These are phyloP conservation scores for Globisporangium heterothallicum DNA, from an alignment of 352 stramenopile species.

Conservation along the genomic window DNA sequence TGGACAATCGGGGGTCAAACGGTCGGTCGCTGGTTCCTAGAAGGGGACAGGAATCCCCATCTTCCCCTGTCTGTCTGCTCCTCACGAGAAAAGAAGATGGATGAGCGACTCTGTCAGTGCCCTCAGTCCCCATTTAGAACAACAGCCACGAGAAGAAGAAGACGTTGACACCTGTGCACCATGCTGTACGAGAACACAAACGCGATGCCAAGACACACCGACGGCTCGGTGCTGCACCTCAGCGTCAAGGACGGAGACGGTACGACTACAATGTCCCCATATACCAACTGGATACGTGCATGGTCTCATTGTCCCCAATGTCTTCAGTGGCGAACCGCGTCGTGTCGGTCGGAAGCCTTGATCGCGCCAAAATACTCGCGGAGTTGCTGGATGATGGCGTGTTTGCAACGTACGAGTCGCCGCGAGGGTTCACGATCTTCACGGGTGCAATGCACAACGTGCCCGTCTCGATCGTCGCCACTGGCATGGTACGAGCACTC, in stretches of 20 bases:
- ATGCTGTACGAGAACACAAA: slow-evolving; percentile 49
- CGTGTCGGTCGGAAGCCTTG: slow-evolving; percentile 39
- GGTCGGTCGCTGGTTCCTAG: no score
- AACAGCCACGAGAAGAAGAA: neutral
- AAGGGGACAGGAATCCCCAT: no score
- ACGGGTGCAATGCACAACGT: slow-evolving; percentile 42
- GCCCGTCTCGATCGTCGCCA: slow-evolving; percentile 49
- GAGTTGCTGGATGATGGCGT: slow-evolving; percentile 23
- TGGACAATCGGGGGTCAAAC: no score
- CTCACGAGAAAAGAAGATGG: no score
- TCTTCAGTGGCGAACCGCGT: slow-evolving; percentile 37
- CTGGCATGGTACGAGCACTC: slow-evolving; percentile 37
- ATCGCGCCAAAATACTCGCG: slow-evolving; percentile 27
- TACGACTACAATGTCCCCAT: slow-evolving; percentile 5
- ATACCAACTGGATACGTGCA: neutral
- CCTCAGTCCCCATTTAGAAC: no score
- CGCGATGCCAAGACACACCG: slow-evolving; percentile 30
- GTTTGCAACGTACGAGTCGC: slow-evolving; percentile 27
- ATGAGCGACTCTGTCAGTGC: no score
- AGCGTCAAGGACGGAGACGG: slow-evolving; percentile 33
- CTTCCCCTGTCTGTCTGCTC: no score
- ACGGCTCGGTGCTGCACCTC: slow-evolving; percentile 40
- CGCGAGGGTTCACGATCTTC: slow-evolving; percentile 55
- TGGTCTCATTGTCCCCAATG: neutral
- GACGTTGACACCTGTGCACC: neutral